Evolutionary conservation across 148 eudicot species (phyloP), one percentile per base, ranked within the genome.

Genomic region (Chenopodium suecicum): DNA sequence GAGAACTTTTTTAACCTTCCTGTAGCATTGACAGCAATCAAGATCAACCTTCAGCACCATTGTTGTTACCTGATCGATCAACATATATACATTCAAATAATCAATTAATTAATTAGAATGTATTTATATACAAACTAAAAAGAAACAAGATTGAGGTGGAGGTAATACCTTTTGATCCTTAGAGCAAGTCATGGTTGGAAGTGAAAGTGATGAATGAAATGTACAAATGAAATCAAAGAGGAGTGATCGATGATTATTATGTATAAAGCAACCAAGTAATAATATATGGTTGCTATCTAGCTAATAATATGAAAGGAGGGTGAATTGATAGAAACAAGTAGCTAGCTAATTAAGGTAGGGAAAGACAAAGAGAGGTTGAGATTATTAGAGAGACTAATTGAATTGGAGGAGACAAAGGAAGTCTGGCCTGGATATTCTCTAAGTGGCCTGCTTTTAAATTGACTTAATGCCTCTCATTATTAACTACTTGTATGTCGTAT

Each of bases 31-130:
- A 16, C 84, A 46, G 75, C 98, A 94, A 47, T 93, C 86, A 50
- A 94, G 92, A 84, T 94, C 97, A 69, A 91, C 98, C 85, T 91
- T 87, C 46, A 94, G 85, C 20, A 89, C 82, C 97, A 93, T 94
- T 19, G 25, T 67, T 14, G 95, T 93, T 4, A 83, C 92, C 97
- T 94, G 83, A 32, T 52, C 37, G 7, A n/a, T 13, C 10, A 6
- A 8, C 50, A 47, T 47, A 7, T 10, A 47, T 46, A 12, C 56
- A 50, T 0, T 56, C 29, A 41, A 64, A 31, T 31, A 31, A 31
- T 31, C 32, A 31, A 31, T 31, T 1, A 31, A 31, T 31, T 31
- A 31, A 31, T 31, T 31, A 31, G 32, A 31, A 31, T 31, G 32
- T 2, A 31, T 31, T 31, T 31, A 31, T 31, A 31, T 31, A 31